Evolutionary conservation across 768 basidiomycete species (phyloP).

Genomic region (Xerocomellus intermedius): DNA sequence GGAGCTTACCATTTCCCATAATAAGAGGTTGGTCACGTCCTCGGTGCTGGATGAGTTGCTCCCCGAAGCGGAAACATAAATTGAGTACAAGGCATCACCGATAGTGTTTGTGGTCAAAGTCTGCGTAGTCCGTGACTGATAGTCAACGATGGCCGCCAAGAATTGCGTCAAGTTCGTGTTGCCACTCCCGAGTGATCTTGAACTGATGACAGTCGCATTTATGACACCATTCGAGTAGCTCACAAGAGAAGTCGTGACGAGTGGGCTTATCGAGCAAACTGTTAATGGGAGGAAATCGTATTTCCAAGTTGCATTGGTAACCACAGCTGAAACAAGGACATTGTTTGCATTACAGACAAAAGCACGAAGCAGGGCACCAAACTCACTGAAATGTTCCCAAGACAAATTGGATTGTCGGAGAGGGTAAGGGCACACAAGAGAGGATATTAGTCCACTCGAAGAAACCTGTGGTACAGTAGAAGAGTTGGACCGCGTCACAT

Average conservation of each 20-base stretch:
- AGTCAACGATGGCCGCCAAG: slow-evolving; percentile 6
- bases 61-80: slow-evolving; percentile 1
- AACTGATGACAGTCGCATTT: not conserved
- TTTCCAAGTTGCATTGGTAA: slow-evolving; percentile 6
- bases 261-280: slow-evolving; percentile 10
- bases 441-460: slow-evolving; percentile 1
- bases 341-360: not conserved
- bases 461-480: not conserved
- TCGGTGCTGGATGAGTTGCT: not conserved
- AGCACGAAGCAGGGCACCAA: not conserved
- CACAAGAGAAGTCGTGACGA: slow-evolving; percentile 13
- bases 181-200: not conserved
- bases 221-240: slow-evolving; percentile 6
- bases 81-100: slow-evolving; percentile 20
- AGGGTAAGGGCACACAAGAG: slow-evolving; percentile 3
- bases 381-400: slow-evolving; percentile 6
- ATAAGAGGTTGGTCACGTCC: not conserved
- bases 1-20: slow-evolving; percentile 3
- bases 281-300: slow-evolving; percentile 15
- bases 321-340: not conserved
- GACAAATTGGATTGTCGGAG: not conserved
- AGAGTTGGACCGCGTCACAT: slow-evolving; percentile 2
- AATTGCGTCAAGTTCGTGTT: slow-evolving; percentile 11
- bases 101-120: slow-evolving; percentile 13
- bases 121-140: slow-evolving; percentile 13